Percentiles rank a stretch among this genome's conserved stretches.
Conservation (phyloP, 2,329 filamentous ascomycete genomes). For the Aspergillus sp. region DNA sequence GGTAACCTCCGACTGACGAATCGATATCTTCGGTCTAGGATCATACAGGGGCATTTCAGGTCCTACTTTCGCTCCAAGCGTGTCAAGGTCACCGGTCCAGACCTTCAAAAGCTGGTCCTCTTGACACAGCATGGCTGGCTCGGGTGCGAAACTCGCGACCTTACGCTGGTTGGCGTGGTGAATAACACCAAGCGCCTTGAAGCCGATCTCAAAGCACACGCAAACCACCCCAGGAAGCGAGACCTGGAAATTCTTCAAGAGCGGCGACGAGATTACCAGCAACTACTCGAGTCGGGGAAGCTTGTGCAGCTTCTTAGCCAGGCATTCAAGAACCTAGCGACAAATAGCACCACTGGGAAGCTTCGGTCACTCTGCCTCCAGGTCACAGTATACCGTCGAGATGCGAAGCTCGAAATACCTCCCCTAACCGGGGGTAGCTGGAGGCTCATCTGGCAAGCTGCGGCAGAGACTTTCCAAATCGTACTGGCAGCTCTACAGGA, state of each 20-base stretch:
- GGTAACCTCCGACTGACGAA: not conserved
- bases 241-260: not conserved
- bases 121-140: not conserved
- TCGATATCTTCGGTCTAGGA: not conserved
- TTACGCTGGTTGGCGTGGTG: constrained; percentile 1
- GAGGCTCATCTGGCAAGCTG: not conserved
- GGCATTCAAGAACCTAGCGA: not conserved
- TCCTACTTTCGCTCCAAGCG: not conserved
- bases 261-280: not conserved
- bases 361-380: not conserved
- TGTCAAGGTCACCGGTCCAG: not conserved
- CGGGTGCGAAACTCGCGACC: not conserved
- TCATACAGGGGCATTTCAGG: not conserved
- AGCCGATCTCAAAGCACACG: not conserved
- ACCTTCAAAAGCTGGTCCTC: not conserved
- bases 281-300: not conserved
- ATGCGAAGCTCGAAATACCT: not conserved
- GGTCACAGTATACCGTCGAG: not conserved
- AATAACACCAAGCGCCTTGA: not conserved
- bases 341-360: not conserved
- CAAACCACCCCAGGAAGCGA: not conserved
- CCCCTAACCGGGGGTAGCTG: not conserved
- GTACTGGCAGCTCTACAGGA: not conserved
- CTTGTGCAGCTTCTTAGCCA: not conserved
- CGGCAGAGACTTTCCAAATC: not conserved